These are phyloP conservation scores for Cunninghamia lanceolata DNA, from an alignment of 75 land plant genomes.

Conservation along the genomic window DNA sequence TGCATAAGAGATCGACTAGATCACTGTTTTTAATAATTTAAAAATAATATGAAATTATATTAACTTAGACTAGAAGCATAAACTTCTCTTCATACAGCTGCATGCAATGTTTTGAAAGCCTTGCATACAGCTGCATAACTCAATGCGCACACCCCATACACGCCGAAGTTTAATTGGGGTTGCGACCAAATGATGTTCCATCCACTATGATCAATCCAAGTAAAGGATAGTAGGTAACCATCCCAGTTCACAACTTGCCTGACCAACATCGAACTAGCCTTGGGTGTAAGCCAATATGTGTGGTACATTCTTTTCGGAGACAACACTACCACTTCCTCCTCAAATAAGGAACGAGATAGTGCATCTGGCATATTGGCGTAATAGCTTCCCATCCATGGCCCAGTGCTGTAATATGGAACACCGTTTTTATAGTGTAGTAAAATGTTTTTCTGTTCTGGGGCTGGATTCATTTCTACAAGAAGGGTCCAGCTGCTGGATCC, in stretches of 20 bases:
- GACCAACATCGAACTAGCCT: no score
- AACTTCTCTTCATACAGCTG: no score
- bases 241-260: no score
- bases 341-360: not conserved
- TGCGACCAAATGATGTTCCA: not conserved
- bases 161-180: not conserved
- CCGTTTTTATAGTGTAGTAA: not conserved
- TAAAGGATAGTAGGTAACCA: no score
- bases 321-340: not conserved
- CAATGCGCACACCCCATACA: not conserved
- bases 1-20: no score
- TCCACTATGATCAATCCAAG: not conserved
- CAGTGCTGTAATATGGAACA: not conserved
- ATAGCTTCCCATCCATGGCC: not conserved
- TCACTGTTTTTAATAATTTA: no score
- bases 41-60: no score
- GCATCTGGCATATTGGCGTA: not conserved
- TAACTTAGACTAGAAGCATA: no score
- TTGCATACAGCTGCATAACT: not conserved
- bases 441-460: not conserved
- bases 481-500: constrained; percentile 14
- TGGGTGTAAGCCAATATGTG: no score
- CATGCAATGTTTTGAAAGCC: no score
- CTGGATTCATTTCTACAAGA: not conserved
- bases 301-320: not conserved